Base-by-base conservation (phyloP, 78 protist genomes). In the Dictyostelium purpureum region DNA sequence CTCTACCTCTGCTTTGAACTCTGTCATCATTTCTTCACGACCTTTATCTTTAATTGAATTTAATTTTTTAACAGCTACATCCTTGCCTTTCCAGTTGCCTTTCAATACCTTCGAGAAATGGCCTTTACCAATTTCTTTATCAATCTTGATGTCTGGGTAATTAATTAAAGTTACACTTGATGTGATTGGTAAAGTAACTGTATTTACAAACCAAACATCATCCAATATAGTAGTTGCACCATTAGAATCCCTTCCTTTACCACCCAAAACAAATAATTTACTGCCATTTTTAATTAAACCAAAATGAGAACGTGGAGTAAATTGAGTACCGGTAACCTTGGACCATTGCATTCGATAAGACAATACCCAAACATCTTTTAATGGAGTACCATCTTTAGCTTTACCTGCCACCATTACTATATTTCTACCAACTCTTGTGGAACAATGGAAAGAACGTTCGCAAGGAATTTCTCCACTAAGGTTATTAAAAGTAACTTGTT, bases 181-280 rank as follows among this genome's bases (percentile, higher is more conserved):
- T 42, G 82, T 28, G 19, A 85, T 85, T 37, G 92, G 92, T 56
- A 85, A 26, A 24, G 92, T 66, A 12, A 73, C 81, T 4, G 92
- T 85, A 73, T 85, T 85, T 16, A 61, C 92, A 85, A 73, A 73
- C 92, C 92, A 85, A 47, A 85, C 57, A 85, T 85, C 92, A 74
- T 85, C 92, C 16, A 85, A 59, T 14, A 85, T 57, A 2, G 51
- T 16, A 7, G 45, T 6, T 19, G 10, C 18, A 66, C 19, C 14
- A 57, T 57, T 57, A 5, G 65, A 59, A 33, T 35, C 47, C 0
- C 18, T 38, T 24, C 82, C 82, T 61, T 85, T 85, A 12, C 92
- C 92, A 43, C 92, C 92, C 19, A 52, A 43, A 56, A 85, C 47
- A 73, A 73, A 85, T 16, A 85, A 66, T 47, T 85, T 71, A 21